These are phyloP conservation scores for Fraxinus floribunda DNA, from an alignment of 305 asterid genomes.

Conservation along the genomic window DNA sequence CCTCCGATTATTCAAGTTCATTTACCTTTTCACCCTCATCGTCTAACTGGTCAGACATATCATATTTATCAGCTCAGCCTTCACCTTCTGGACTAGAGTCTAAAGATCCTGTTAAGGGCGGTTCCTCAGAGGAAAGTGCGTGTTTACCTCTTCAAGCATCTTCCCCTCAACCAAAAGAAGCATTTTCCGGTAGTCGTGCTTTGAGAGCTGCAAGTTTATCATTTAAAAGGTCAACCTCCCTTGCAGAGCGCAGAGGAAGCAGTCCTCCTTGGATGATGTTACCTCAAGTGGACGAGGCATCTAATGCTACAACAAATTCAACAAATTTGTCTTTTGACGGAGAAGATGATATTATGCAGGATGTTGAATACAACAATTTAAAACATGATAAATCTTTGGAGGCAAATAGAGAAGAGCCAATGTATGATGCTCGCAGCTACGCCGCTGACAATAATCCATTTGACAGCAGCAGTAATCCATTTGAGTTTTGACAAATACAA, in stretches of 20 bases:
- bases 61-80: conserved; percentile 62
- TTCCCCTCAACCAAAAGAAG: conserved; percentile 33
- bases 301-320: conserved; percentile 43
- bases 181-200: conserved; percentile 29
- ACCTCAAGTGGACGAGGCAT: conserved; percentile 50
- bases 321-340: conserved; percentile 17
- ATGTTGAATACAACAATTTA: conserved; percentile 28
- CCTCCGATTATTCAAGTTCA: conserved; percentile 72
- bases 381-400: conserved; percentile 27
- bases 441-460: conserved; percentile 22
- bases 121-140: conserved; percentile 18
- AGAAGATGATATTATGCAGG: conserved; percentile 37
- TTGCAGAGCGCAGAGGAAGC: conserved; percentile 45
- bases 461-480: conserved; percentile 21
- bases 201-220: conserved; percentile 30
- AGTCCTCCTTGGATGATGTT: conserved; percentile 43
- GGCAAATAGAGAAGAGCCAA: conserved; percentile 31
- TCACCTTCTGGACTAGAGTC: conserved; percentile 51
- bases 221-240: conserved; percentile 35
- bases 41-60: conserved; percentile 80
- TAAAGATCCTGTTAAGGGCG: conserved; percentile 27
- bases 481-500: conserved; percentile 23
- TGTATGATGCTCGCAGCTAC: conserved; percentile 29
- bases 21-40: conserved; percentile 85
- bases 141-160: conserved; percentile 31